phyloP scores from a whole-genome alignment of 129 eudicot species.

The Gnaphalium uliginosum region DNA sequence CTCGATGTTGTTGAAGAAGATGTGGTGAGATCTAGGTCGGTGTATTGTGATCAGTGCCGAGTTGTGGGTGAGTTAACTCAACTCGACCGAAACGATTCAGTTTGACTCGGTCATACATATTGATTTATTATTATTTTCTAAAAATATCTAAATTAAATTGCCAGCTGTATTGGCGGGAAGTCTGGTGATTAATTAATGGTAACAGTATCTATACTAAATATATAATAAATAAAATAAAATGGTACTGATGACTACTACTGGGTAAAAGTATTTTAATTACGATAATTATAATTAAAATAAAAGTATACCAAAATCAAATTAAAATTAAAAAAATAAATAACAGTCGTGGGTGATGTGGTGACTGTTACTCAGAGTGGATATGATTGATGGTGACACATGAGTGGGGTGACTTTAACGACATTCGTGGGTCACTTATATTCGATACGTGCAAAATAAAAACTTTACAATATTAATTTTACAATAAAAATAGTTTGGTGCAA shows the following conservation, averaged over 20 bases:
- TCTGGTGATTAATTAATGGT: conserved; percentile 16
- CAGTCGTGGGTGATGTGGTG: conserved; percentile 18
- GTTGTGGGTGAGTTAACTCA: conserved; percentile 91
- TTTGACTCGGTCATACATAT: conserved; percentile 10
- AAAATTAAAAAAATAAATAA: not conserved
- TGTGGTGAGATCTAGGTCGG: conserved; percentile 80
- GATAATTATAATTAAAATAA: not conserved
- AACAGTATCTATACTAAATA: not conserved
- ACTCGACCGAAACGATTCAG: conserved; percentile 32
- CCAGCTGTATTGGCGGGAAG: conserved; percentile 30
- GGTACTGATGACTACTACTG: too few species aligned
- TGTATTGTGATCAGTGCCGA: conserved; percentile 98
- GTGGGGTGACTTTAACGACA: conserved; percentile 22
- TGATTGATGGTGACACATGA: conserved; percentile 32
- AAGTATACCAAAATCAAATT: too few species aligned
- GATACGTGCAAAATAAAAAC: conserved; percentile 32
- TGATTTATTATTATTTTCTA: not conserved
- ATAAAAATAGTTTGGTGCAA: too few species aligned
- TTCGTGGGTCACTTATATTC: conserved; percentile 27
- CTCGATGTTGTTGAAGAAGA: conserved; percentile 91
- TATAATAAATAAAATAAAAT: too few species aligned
- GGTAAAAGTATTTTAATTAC: too few species aligned
- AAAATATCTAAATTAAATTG: conserved; percentile 24
- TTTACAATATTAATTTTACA: not conserved
- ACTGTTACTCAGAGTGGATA: conserved; percentile 6